Base-by-base conservation (phyloP, 2,329 filamentous ascomycete genomes). In the Talaromyces sp. region DNA sequence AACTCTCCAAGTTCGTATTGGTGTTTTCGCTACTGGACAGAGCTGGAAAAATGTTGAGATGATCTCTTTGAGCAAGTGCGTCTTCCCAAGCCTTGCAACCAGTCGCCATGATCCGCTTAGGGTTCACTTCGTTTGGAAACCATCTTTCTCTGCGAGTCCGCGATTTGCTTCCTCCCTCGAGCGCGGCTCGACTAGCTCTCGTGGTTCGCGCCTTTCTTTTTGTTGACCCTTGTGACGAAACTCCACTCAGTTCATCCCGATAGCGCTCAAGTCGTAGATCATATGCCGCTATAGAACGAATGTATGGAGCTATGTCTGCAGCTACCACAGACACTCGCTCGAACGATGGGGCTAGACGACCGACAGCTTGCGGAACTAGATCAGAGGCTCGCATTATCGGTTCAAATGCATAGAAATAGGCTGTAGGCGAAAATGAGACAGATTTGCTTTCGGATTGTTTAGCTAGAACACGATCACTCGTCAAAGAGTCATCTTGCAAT, bases 241-340 rank as follows among this genome's bases (percentile, higher is more conserved):
- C 75, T 62, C 82, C 87, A 68, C 86, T 87, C 10, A 91, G 77
- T 19, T 84, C 84, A 8, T 86, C 74, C 11, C 92, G 86, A 68
- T 92, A 86, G 67, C 87, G 82, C 71, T 92, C 89, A 1, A 95
- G 84, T 1, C 83, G 83, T 22, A 87, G 80, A 70, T 98, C 94
- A 73, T 89, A 90, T 0, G 88, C 83, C 1, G 94, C 88, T 66
- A 99, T 98, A 43, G 85, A 84, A 11, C 96, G 90, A n/a, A 98
- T 86, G 75, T 92, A 98, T 0, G 96, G 95, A 0, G 93, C 93
- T 1, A 98, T 82, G 68, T 99, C 95, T 13, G 89, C 80, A 0
- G 86, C 84, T 37, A 97, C 86, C 22, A 89, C 81, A 0, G 77
- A 75, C 70, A 90, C 80, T 0, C 87, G 87, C 71, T 97, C 92